These are phyloP conservation scores for Raffaelea arxii DNA, from an alignment of 2,329 filamentous ascomycete genomes.

Conservation along the genomic window DNA sequence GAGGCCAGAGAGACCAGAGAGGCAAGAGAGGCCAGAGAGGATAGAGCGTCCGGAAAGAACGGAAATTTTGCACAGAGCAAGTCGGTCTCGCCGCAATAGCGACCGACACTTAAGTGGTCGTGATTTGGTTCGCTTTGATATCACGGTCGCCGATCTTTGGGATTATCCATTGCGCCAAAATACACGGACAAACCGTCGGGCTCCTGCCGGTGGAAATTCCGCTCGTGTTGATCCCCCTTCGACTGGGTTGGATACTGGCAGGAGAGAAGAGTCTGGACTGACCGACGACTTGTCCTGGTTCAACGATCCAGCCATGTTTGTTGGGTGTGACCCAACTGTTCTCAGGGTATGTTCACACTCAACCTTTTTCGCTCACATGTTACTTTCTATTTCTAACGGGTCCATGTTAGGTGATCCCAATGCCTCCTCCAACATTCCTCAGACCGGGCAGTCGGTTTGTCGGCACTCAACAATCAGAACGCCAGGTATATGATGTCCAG, in stretches of 20 bases:
- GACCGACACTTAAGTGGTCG: constrained; percentile 2
- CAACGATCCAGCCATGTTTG: constrained; percentile 26
- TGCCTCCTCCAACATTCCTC: constrained; percentile 76
- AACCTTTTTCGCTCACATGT: too few relatives aligned
- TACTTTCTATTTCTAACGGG: too few relatives aligned
- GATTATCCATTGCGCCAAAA: too few relatives aligned
- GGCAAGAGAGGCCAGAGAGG: neutral
- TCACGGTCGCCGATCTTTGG: constrained; percentile 9
- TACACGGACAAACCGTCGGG: too few relatives aligned
- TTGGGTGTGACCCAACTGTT: constrained; percentile 45
- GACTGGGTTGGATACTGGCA: constrained; percentile 27
- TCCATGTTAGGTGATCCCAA: constrained; percentile 55
- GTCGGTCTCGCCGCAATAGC: neutral
- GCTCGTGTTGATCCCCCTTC: too few relatives aligned
- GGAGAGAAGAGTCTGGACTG: constrained; percentile 22
- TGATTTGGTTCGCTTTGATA: constrained; percentile 10
- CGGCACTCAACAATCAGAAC: constrained; percentile 87
- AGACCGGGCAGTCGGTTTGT: constrained; percentile 80
- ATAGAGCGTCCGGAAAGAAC: neutral
- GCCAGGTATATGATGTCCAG: constrained; percentile 88
- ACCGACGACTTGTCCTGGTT: constrained; percentile 18
- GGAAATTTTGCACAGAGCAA: neutral
- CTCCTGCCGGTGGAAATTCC: too few relatives aligned
- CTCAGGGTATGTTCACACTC: constrained; percentile 47
- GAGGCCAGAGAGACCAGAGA: too few relatives aligned